Percentiles rank a stretch among this genome's conserved stretches.
Evolutionary conservation across 805 yeast genomes (phyloP).

Genomic region (Sungouiozyma ichnusensis): DNA sequence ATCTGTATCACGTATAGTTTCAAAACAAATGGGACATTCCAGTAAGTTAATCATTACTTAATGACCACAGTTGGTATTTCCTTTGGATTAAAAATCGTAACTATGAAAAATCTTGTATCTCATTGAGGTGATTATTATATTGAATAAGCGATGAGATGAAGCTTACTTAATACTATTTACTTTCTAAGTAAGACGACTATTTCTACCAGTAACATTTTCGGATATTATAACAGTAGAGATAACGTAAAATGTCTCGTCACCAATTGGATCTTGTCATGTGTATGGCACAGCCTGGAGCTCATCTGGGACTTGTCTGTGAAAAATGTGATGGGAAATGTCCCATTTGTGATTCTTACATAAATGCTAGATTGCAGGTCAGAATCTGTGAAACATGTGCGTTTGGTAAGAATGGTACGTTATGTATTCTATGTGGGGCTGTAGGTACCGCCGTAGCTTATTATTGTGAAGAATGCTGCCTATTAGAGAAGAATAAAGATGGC

Average conservation of each 20-base stretch:
- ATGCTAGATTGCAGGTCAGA: conserved; percentile 54
- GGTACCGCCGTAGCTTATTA: conserved; percentile 60
- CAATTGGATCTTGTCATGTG: conserved; percentile 80
- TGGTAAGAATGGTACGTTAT: conserved; percentile 51
- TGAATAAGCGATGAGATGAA: background rate
- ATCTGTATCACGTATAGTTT: conserved; percentile 20
- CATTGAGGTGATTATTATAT: too few relatives aligned
- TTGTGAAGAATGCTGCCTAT: conserved; percentile 72
- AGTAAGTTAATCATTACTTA: too few relatives aligned
- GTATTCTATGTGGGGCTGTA: conserved; percentile 62
- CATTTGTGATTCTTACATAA: conserved; percentile 74
- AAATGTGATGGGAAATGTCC: conserved; percentile 92
- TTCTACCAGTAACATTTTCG: too few relatives aligned
- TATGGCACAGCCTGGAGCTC: conserved; percentile 72
- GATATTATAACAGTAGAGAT: background rate
- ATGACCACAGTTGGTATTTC: too few relatives aligned
- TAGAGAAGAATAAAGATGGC: conserved; percentile 81
- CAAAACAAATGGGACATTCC: conserved; percentile 56
- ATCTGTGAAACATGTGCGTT: conserved; percentile 81
- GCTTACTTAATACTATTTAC: background rate
- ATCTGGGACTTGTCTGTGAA: conserved; percentile 61
- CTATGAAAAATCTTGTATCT: too few relatives aligned
- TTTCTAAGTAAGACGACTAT: background rate
- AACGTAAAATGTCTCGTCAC: conserved; percentile 64
- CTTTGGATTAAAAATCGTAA: too few relatives aligned